These are phyloP conservation scores for Globisporangium paddicum DNA, from an alignment of 352 stramenopile species.

Conservation along the genomic window DNA sequence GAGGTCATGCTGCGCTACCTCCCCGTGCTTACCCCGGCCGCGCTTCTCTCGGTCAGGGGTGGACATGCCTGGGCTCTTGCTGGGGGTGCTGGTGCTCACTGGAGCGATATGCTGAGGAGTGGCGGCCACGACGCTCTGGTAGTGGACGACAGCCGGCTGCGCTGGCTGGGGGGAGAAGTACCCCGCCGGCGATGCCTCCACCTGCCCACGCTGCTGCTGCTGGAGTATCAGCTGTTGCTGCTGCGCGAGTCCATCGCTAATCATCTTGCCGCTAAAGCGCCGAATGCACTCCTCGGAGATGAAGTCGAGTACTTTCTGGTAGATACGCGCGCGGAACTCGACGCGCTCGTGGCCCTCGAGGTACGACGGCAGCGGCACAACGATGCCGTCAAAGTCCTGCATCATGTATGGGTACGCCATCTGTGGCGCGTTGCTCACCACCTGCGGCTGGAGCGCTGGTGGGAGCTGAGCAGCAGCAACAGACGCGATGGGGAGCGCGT, in stretches of 20 bases:
- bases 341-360: slow-evolving; percentile 64
- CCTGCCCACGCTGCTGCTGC: background rate
- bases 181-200: background rate
- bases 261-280: slow-evolving; percentile 26
- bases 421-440: slow-evolving; percentile 22
- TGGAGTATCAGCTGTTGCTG: background rate
- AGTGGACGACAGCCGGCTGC: background rate
- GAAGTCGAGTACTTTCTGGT: slow-evolving; percentile 81
- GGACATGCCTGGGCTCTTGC: background rate
- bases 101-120: background rate
- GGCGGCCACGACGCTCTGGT: background rate
- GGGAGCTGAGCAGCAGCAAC: no score
- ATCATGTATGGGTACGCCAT: slow-evolving; percentile 46
- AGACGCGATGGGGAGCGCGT: background rate
- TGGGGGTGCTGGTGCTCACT: background rate
- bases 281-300: slow-evolving; percentile 79
- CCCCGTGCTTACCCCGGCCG: background rate
- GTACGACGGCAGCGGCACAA: slow-evolving; percentile 73
- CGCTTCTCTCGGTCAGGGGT: background rate
- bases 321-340: slow-evolving; percentile 73
- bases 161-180: background rate
- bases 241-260: background rate
- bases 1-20: background rate
- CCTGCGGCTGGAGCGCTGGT: background rate
- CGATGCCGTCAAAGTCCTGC: slow-evolving; percentile 78